Conservation (phyloP, 306 rosid genomes). For the Ceratonia siliqua region DNA sequence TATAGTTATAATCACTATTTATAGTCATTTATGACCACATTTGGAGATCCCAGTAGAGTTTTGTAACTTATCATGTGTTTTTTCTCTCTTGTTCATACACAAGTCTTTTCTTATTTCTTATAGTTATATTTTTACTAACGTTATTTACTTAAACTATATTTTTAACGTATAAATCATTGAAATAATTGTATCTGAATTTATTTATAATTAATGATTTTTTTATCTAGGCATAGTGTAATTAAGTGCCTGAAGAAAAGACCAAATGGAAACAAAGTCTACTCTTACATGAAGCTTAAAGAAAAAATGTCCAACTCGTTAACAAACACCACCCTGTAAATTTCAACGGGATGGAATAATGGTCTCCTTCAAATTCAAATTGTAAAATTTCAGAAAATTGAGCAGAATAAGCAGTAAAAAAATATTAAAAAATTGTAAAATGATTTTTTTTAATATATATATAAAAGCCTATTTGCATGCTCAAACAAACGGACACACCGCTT, state of each 20-base stretch:
- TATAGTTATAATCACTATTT: not conserved
- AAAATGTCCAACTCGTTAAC: constrained; percentile 27
- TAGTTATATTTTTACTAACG: too few relatives aligned
- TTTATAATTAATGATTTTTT: too few relatives aligned
- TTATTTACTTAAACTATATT: too few relatives aligned
- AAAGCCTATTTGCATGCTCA: constrained; percentile 53
- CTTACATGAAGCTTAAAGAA: not conserved
- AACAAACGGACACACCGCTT: constrained; percentile 73
- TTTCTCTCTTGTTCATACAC: not conserved
- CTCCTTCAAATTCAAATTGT: constrained; percentile 28
- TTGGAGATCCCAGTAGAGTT: too few relatives aligned
- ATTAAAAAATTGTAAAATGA: too few relatives aligned
- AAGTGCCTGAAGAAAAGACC: not conserved
- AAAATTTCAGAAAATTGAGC: constrained; percentile 16
- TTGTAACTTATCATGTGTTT: not conserved
- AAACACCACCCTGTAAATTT: constrained; percentile 36
- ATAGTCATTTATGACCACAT: not conserved
- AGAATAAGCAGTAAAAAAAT: constrained; percentile 4
- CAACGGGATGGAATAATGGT: constrained; percentile 39
- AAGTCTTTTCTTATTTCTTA: too few relatives aligned
- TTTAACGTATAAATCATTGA: too few relatives aligned
- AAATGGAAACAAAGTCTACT: not conserved
- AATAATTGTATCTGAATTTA: too few relatives aligned
- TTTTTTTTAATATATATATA: not conserved
- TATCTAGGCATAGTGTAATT: too few relatives aligned